phyloP scores from a whole-genome alignment of 73 alveolate genomes.

The Paramecium biaurelia region DNA sequence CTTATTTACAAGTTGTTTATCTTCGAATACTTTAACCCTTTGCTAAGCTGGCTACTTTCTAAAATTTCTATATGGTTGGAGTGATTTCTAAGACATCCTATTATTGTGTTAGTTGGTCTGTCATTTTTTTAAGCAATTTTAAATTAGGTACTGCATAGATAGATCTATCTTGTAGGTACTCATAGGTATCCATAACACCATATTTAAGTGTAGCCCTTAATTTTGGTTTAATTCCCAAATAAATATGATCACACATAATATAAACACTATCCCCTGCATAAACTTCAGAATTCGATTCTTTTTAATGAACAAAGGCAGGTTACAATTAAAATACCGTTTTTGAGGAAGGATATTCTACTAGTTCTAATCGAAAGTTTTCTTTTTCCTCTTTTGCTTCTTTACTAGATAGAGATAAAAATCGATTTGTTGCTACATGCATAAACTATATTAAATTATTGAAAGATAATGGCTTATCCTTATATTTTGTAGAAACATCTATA shows the following conservation, averaged over 20 bases:
- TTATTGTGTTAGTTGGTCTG: not conserved
- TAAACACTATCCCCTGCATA: conserved; percentile 51
- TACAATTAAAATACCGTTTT: conserved; percentile 18
- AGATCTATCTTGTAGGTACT: not conserved
- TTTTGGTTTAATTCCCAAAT: conserved; percentile 33
- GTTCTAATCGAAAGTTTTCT: conserved; percentile 27
- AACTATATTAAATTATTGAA: not conserved
- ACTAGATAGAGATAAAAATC: not conserved
- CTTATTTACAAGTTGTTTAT: not conserved
- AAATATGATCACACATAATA: not conserved
- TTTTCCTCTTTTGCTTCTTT: conserved; percentile 33
- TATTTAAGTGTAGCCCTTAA: not conserved
- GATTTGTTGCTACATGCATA: conserved; percentile 41
- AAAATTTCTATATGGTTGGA: not conserved
- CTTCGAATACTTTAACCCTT: conserved; percentile 1
- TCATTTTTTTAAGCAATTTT: not conserved
- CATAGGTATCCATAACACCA: not conserved
- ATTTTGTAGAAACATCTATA: not conserved
- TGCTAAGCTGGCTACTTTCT: not conserved
- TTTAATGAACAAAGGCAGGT: conserved; percentile 37
- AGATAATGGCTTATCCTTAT: conserved; percentile 30
- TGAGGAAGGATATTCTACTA: conserved; percentile 18
- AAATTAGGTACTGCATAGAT: conserved; percentile 31
- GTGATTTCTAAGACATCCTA: not conserved
- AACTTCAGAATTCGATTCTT: not conserved